Base-by-base conservation (phyloP, 176 grass and related monocot species). In the Ensete glaucum region DNA sequence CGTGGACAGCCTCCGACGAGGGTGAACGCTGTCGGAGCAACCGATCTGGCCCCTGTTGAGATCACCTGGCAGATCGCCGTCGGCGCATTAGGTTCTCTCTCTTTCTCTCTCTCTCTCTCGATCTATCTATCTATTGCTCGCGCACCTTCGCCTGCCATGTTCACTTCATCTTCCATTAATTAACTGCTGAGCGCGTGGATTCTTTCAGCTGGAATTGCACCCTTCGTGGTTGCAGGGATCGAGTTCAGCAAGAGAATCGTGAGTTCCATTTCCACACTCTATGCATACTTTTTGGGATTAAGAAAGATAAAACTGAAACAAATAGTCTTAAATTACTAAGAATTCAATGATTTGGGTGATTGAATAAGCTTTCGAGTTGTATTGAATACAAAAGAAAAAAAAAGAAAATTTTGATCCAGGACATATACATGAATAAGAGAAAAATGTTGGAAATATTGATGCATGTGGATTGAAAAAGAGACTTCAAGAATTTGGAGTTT, bases 201-300 rank as follows among this genome's bases (percentile, higher is more conserved):
- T 60, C 26, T 58, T 78, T 71, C 88, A 98, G 95, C 88, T 89
- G 95, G 95, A 81, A 77, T 74, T 55, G 87, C 84, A 67, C 94
- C 94, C 9, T 98, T 98, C 72, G 74, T 85, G 8, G 82, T 98
- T 15, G 95, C 90, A 55, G 90, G 90, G 15, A 71, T 98, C 52
- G 95, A 93, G 80, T 98, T 98, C 73, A 1, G 95, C 82, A 93
- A 98, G 73, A 85, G 90, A 76, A 98, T 98, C 72, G 94, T 93
- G 74, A 87, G 94, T 52, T 83, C 19, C 5, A 54, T 58, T 60
- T 60, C 57, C 20, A 17, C 57, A 43, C 34, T 43, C 34, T 23
- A 43, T n/a, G 12, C 57, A 20, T 60, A n/a, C 9, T 16, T 43
- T 43, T 43, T 43, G 4, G 34, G 3, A 43, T 43, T 0, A 43